A percentile compares a stretch with the other conserved stretches of the same genome.
Conservation (phyloP, 805 yeast genomes). For the Teunomyces atbi region DNA sequence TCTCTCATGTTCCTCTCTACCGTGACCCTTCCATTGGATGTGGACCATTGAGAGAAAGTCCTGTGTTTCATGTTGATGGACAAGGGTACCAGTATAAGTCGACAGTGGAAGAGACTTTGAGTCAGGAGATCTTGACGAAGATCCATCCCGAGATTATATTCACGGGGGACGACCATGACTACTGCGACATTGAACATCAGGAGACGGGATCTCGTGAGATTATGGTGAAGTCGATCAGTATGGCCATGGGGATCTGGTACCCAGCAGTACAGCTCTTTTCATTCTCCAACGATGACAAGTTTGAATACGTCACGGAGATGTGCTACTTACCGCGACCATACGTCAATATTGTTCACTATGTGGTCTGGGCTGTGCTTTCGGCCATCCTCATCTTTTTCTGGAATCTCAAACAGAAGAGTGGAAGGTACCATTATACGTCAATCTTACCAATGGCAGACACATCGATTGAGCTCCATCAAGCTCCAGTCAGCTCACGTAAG, state of each 20-base stretch:
- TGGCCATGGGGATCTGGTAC: constrained; percentile 84
- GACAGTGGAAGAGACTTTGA: constrained; percentile 16
- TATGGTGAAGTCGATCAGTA: constrained; percentile 84
- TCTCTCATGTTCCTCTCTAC: constrained; percentile 24
- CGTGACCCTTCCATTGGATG: constrained; percentile 18
- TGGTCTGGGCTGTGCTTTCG: constrained; percentile 32
- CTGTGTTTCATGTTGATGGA: constrained; percentile 11
- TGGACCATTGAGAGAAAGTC: constrained; percentile 21
- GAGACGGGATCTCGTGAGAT: constrained; percentile 48
- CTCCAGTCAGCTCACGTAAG: constrained; percentile 21
- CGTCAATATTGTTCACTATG: constrained; percentile 37
- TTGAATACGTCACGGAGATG: constrained; percentile 34
- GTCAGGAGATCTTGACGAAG: constrained; percentile 13
- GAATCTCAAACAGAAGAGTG: constrained; percentile 26
- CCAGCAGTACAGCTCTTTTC: constrained; percentile 44
- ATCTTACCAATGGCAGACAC: constrained; percentile 22
- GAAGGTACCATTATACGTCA: constrained; percentile 24
- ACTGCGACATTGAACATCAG: constrained; percentile 70
- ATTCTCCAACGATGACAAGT: constrained; percentile 10
- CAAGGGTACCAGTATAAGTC: constrained; percentile 27
- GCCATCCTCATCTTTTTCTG: constrained; percentile 28
- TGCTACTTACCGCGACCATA: constrained; percentile 51
- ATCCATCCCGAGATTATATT: constrained; percentile 21
- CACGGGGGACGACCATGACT: constrained; percentile 57
- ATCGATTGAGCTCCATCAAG: constrained; percentile 7